A percentile compares a stretch with the other conserved stretches of the same genome.
phyloP scores from a whole-genome alignment of 164 flowering plant species.

The Magnolia kwangsiensis region DNA sequence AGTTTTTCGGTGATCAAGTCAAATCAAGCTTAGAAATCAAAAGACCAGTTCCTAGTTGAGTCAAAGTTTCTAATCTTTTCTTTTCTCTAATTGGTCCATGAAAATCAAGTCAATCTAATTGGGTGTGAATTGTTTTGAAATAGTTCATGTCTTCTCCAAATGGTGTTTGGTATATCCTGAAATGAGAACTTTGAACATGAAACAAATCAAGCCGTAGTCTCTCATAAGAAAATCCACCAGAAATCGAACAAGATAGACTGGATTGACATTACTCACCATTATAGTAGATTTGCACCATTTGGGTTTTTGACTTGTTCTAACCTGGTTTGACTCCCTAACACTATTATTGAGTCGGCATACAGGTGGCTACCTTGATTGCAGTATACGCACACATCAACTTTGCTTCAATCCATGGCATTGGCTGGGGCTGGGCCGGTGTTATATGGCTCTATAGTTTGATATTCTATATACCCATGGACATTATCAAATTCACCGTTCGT shows the following conservation, averaged over 20 bases:
- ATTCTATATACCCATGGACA: slow-evolving; percentile 71
- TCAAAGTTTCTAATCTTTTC: background rate
- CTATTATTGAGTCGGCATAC: background rate
- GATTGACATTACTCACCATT: background rate
- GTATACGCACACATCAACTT: slow-evolving; percentile 69
- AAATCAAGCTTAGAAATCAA: background rate
- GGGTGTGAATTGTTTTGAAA: background rate
- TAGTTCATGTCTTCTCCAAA: background rate
- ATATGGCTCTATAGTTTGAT: slow-evolving; percentile 73
- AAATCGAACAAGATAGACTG: slow-evolving; percentile 1
- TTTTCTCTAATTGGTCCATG: background rate
- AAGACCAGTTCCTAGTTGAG: background rate
- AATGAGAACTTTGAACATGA: background rate
- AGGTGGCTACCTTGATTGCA: slow-evolving; percentile 81
- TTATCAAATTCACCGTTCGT: slow-evolving; percentile 68
- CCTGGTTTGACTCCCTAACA: background rate
- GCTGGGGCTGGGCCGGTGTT: slow-evolving; percentile 91
- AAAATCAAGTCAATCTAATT: background rate
- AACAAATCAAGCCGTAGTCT: background rate
- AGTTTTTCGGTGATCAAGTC: background rate
- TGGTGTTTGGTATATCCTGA: background rate
- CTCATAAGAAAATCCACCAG: background rate
- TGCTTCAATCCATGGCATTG: slow-evolving; percentile 69
- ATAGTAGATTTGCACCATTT: background rate
- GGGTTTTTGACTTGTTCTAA: background rate